Percentiles rank a stretch among this genome's conserved stretches.
phyloP scores from a whole-genome alignment of 2,329 filamentous ascomycete genomes.

The Colletotrichum zoysiae region DNA sequence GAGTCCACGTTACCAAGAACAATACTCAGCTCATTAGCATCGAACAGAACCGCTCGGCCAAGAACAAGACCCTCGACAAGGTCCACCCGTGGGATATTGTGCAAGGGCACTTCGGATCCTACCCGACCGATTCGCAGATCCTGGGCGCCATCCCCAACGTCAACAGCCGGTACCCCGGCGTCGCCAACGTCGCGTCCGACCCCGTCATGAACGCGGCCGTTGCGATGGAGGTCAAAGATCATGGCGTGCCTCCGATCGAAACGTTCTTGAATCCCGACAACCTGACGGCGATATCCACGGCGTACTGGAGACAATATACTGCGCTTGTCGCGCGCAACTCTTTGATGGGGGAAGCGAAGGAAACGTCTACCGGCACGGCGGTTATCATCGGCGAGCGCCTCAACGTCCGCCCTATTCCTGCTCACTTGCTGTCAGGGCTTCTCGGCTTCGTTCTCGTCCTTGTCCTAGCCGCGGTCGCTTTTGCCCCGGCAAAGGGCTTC shows the following conservation, averaged over 20 bases:
- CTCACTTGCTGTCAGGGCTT: constrained; percentile 50
- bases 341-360: constrained; percentile 44
- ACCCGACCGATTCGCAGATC: constrained; percentile 37
- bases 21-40: constrained; percentile 43
- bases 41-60: constrained; percentile 14
- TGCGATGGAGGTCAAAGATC: constrained; percentile 45
- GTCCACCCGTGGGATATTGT: constrained; percentile 47
- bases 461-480: constrained; percentile 41
- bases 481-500: constrained; percentile 50
- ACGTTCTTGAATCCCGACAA: constrained; percentile 45
- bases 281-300: constrained; percentile 46
- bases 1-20: constrained; percentile 45
- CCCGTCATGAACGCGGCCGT: constrained; percentile 51
- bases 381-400: constrained; percentile 49
- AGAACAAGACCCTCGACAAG: constrained; percentile 39
- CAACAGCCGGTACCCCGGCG: constrained; percentile 43
- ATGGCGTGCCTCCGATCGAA: constrained; percentile 43
- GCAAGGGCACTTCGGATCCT: constrained; percentile 45
- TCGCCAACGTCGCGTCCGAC: constrained; percentile 49
- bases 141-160: constrained; percentile 29
- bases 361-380: constrained; percentile 43
- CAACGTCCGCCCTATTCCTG: constrained; percentile 47
- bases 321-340: constrained; percentile 50
- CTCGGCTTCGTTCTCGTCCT: constrained; percentile 47
- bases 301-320: constrained; percentile 52